Conservation (phyloP, 257 asterid genomes). For the Coffea eugenioides region DNA sequence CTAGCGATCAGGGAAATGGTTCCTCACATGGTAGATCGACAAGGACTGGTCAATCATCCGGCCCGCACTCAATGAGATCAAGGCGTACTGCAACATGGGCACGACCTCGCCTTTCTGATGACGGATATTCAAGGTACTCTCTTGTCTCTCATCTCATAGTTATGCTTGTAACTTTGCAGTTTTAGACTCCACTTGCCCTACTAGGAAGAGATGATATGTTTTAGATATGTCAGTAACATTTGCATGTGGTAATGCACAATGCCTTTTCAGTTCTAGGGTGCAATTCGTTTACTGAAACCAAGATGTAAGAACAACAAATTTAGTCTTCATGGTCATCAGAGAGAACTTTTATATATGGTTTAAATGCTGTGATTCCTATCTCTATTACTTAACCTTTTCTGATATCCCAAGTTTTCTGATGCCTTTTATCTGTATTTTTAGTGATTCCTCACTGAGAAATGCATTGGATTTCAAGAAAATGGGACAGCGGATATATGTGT, state of each 20-base stretch:
- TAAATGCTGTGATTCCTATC: not conserved
- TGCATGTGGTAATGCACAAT: not conserved
- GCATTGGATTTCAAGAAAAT: slow-evolving; percentile 65
- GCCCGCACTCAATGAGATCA: slow-evolving; percentile 83
- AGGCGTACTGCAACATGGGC: slow-evolving; percentile 98
- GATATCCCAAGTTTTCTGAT: not conserved
- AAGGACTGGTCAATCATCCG: slow-evolving; percentile 44
- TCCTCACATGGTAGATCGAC: slow-evolving; percentile 39
- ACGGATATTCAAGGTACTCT: slow-evolving; percentile 80
- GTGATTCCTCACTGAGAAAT: slow-evolving; percentile 70
- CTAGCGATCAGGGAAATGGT: slow-evolving; percentile 28
- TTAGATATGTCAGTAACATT: not conserved
- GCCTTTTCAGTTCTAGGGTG: not conserved
- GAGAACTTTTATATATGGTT: slow-evolving; percentile 1
- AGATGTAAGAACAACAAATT: not conserved
- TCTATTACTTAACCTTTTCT: not conserved
- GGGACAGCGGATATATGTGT: slow-evolving; percentile 90
- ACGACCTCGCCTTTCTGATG: slow-evolving; percentile 71
- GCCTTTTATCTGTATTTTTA: slow-evolving; percentile 30
- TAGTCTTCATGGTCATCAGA: not conserved
- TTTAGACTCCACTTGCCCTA: not conserved
- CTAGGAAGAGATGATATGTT: not conserved
- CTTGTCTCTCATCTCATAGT: not conserved
- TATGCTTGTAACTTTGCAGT: not conserved
- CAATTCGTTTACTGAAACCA: not conserved